Evolutionary conservation across 176 grass and related monocot genomes (phyloP), one percentile per base, ranked within the genome.

Genomic region (Rhynchospora tenuis): DNA sequence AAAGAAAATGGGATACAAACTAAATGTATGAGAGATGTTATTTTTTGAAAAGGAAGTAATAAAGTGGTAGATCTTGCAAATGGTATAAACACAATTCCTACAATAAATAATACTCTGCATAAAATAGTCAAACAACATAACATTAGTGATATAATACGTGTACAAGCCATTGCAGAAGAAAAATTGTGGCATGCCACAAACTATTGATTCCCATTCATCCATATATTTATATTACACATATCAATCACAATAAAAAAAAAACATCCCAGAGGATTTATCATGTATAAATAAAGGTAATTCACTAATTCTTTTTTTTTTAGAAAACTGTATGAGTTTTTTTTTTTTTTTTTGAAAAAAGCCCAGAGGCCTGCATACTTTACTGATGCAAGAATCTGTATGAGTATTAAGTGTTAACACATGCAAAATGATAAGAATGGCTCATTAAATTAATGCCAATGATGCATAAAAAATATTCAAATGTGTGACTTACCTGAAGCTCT

Each of bases 401-500:
- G 45, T 61, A n/a, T n/a, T 14, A 15, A 15, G 27, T 15, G 16
- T 17, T 38, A 38, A 3, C 33, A 38, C 33, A 75, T 26, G 28
- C 79, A 70, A 23, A 26, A 72, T 38, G 33, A 38, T 38, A 78
- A 54, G 86, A 55, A 16, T 16, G 9, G 0, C 5, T 84, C 33
- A 38, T 65, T 23, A 73, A 81, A 28, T 27, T n/a, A 27, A 64
- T 1, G 61, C 85, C 48, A 7, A 44, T 33, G 15, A 52, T 42
- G 4, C 59, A 76, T 55, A 6, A 14, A 55, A 54, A 76, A 55
- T 55, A 17, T 22, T 31, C 54, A 77, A 56, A 1, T 56, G 50
- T 56, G 31, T 7, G 24, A 27, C 67, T 85, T 33, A 99, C 96
- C 92, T 99, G 96, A 14, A 98, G 94, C 64, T 91, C 94, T 79